Conservation (phyloP, 2,329 filamentous ascomycete genomes). For the Xylariales sp. region DNA sequence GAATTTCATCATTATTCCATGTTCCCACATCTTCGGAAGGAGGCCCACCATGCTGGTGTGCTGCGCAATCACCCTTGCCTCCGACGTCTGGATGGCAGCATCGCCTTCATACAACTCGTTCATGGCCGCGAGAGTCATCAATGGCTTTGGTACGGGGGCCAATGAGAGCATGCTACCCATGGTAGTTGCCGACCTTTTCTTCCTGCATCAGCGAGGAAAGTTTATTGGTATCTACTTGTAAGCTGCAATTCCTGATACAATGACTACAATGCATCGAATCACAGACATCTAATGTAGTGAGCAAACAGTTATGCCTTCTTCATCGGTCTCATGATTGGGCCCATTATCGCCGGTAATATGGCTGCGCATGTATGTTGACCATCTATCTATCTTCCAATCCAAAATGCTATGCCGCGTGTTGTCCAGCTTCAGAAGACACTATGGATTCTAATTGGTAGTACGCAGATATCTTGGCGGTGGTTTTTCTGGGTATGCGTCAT, state of each 20-base stretch:
- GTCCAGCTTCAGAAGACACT: background rate
- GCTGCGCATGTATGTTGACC: conserved; percentile 23
- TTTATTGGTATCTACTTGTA: conserved; percentile 24
- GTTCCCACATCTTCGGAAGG: conserved; percentile 25
- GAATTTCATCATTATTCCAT: conserved; percentile 28
- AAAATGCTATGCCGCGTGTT: conserved; percentile 8
- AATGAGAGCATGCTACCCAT: conserved; percentile 30
- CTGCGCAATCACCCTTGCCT: conserved; percentile 21
- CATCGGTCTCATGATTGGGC: conserved; percentile 26
- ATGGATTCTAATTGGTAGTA: too few species aligned
- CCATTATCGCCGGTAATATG: conserved; percentile 27
- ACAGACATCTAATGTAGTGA: background rate
- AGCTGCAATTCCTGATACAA: conserved; percentile 7
- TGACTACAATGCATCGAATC: too few species aligned
- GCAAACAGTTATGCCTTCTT: conserved; percentile 23
- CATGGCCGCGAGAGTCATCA: conserved; percentile 25
- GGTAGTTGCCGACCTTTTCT: conserved; percentile 26
- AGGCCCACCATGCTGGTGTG: conserved; percentile 26
- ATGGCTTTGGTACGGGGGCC: conserved; percentile 24
- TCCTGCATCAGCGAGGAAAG: conserved; percentile 23
- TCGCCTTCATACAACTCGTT: conserved; percentile 25
- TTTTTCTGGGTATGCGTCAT: too few species aligned
- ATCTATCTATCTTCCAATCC: too few species aligned
- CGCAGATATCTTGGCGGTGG: too few species aligned
- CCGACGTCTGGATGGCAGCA: conserved; percentile 25